Percentiles rank a stretch among this genome's conserved stretches.
Evolutionary conservation across 2,329 filamentous ascomycete species (phyloP).

Genomic region (Neocatenulostroma microsporum): DNA sequence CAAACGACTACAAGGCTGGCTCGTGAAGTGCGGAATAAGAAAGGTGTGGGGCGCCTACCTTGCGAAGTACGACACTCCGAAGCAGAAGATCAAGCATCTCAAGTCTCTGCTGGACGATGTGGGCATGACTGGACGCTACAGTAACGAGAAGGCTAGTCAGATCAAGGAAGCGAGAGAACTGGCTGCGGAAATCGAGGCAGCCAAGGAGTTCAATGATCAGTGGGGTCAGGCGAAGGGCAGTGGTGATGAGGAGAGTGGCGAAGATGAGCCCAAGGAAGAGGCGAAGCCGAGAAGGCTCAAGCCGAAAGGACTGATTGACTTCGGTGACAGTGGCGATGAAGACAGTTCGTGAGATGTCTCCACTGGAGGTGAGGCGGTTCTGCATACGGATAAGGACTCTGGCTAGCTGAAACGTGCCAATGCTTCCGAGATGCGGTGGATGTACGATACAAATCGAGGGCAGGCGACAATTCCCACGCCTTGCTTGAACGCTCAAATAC

Average conservation of each 20-base stretch:
- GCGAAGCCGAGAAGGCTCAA: constrained; percentile 15
- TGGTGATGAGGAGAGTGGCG: constrained; percentile 9
- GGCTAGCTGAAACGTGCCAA: too few relatives aligned
- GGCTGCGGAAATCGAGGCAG: constrained; percentile 71
- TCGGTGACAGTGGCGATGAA: constrained; percentile 30
- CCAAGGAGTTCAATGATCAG: constrained; percentile 68
- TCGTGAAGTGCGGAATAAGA: constrained; percentile 82
- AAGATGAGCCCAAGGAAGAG: constrained; percentile 13
- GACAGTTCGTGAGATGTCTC: constrained; percentile 2
- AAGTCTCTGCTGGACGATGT: constrained; percentile 68
- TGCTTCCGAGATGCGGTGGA: too few relatives aligned
- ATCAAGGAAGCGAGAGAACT: constrained; percentile 86
- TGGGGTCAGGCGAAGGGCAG: constrained; percentile 54
- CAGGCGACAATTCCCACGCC: too few relatives aligned
- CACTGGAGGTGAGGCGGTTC: not conserved
- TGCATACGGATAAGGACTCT: too few relatives aligned
- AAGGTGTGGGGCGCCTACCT: constrained; percentile 89
- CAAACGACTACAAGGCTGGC: constrained; percentile 77
- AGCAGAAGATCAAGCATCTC: constrained; percentile 75
- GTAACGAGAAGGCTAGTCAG: constrained; percentile 69
- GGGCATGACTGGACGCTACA: constrained; percentile 86
- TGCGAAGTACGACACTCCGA: constrained; percentile 62
- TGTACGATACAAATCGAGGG: too few relatives aligned
- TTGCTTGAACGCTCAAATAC: too few relatives aligned
- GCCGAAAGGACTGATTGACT: constrained; percentile 30